These are phyloP conservation scores for Pseudogymnoascus sp. DNA, from an alignment of 2,329 filamentous ascomycete species.

Conservation along the genomic window DNA sequence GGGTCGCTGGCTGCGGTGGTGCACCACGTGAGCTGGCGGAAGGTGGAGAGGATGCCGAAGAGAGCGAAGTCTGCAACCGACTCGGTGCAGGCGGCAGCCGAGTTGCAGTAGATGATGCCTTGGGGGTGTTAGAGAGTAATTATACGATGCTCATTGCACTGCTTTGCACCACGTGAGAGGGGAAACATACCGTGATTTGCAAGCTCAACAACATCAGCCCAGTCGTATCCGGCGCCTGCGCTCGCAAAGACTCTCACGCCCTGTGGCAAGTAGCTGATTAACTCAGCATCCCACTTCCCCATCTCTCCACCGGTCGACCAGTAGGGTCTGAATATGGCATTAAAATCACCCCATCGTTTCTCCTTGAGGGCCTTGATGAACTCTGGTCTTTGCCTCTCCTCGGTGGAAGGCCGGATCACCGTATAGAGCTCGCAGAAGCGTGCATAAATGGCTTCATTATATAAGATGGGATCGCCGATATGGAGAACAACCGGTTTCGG, in stretches of 20 bases:
- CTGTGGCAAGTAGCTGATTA: conserved; percentile 48
- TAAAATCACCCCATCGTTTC: conserved; percentile 49
- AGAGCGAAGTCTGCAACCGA: conserved; percentile 67
- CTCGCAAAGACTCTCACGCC: conserved; percentile 52
- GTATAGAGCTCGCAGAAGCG: conserved; percentile 36
- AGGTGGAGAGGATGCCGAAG: conserved; percentile 62
- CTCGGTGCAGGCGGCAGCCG: conserved; percentile 61
- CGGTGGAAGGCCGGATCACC: conserved; percentile 44
- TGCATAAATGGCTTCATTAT: conserved; percentile 26
- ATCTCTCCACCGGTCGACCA: conserved; percentile 62
- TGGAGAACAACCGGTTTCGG: conserved; percentile 29
- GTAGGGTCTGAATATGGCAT: conserved; percentile 49
- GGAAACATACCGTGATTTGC: conserved; percentile 44
- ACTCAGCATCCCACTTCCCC: conserved; percentile 55
- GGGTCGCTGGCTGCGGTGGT: conserved; percentile 24
- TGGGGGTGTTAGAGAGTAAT: background rate
- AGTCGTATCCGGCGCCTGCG: conserved; percentile 58
- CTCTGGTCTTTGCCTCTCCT: conserved; percentile 45
- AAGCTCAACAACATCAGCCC: conserved; percentile 54
- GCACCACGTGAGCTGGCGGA: conserved; percentile 59
- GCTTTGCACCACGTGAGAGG: background rate
- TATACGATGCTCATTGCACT: background rate
- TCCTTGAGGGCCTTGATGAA: conserved; percentile 47
- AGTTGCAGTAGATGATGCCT: conserved; percentile 66
- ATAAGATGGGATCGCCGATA: conserved; percentile 31